These are phyloP conservation scores for Penicillium sp. DNA, from an alignment of 2,329 filamentous ascomycete genomes.

Conservation along the genomic window DNA sequence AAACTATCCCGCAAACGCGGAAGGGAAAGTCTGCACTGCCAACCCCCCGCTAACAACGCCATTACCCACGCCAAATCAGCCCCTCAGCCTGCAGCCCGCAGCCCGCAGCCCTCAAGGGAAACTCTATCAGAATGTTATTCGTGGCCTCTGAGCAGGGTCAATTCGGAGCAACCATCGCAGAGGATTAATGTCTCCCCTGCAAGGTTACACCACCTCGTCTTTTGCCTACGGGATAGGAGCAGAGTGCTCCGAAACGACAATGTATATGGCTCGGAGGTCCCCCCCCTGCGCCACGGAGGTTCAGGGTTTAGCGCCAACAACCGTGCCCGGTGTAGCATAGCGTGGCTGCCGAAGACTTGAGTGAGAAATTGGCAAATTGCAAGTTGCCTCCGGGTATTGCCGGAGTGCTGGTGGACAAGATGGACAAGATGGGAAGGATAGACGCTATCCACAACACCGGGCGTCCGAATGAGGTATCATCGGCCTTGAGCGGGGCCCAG, in stretches of 20 bases:
- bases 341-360: slow-evolving; percentile 17
- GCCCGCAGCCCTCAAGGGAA: background rate
- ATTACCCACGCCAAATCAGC: background rate
- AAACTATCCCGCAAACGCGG: slow-evolving; percentile 5
- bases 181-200: background rate
- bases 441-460: slow-evolving; percentile 25
- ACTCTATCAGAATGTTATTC: background rate
- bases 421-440: too few relatives aligned
- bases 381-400: slow-evolving; percentile 4
- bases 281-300: slow-evolving; percentile 22
- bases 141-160: background rate
- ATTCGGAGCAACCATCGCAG: background rate
- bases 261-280: slow-evolving; percentile 24
- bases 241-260: slow-evolving; percentile 27
- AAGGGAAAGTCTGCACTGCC: background rate
- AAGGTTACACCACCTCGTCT: background rate
- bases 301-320: slow-evolving; percentile 15
- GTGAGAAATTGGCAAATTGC: background rate
- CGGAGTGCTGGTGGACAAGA: slow-evolving; percentile 16
- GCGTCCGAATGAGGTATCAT: slow-evolving; percentile 17
- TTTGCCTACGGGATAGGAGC: slow-evolving; percentile 17
- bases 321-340: slow-evolving; percentile 3
- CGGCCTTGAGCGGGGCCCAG: background rate
- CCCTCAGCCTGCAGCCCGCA: too few relatives aligned
- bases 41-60: background rate